Conservation (phyloP, 2,329 filamentous ascomycete genomes). For the Fusarium sp. region DNA sequence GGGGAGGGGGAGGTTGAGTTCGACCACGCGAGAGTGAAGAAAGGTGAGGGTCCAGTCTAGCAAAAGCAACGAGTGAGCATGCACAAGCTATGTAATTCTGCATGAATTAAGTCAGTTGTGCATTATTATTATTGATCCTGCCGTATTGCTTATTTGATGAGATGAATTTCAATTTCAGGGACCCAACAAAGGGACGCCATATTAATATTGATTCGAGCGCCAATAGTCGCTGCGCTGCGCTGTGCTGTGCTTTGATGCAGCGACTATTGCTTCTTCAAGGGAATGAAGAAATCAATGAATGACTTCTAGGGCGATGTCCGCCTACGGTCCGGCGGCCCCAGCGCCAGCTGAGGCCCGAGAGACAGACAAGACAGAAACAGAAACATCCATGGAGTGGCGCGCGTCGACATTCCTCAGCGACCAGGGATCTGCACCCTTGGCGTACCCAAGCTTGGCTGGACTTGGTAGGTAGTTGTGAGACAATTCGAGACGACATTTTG, state of each 20-base stretch:
- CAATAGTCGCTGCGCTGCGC: neutral
- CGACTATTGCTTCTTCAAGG: conserved; percentile 11
- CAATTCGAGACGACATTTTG: conserved; percentile 17
- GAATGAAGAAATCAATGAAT: neutral
- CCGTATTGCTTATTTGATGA: conserved; percentile 4
- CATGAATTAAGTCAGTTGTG: conserved; percentile 22
- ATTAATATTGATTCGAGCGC: neutral
- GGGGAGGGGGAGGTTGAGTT: conserved; percentile 11
- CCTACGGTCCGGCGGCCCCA: neutral
- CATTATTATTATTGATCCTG: conserved; percentile 3
- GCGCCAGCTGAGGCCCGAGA: neutral
- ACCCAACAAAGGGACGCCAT: neutral
- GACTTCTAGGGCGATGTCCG: neutral
- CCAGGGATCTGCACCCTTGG: conserved; percentile 30
- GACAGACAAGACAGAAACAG: conserved; percentile 14
- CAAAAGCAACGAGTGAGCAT: neutral
- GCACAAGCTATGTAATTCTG: conserved; percentile 14
- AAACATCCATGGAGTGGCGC: conserved; percentile 27
- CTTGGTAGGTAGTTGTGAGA: conserved; percentile 19
- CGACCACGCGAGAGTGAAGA: conserved; percentile 14
- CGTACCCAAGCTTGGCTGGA: conserved; percentile 34
- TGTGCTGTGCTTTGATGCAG: neutral
- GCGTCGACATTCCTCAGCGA: conserved; percentile 25
- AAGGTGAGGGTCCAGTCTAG: neutral
- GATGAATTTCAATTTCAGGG: conserved; percentile 5